phyloP scores from a whole-genome alignment of 441 rosid species.

The Mallotus japonicus region DNA sequence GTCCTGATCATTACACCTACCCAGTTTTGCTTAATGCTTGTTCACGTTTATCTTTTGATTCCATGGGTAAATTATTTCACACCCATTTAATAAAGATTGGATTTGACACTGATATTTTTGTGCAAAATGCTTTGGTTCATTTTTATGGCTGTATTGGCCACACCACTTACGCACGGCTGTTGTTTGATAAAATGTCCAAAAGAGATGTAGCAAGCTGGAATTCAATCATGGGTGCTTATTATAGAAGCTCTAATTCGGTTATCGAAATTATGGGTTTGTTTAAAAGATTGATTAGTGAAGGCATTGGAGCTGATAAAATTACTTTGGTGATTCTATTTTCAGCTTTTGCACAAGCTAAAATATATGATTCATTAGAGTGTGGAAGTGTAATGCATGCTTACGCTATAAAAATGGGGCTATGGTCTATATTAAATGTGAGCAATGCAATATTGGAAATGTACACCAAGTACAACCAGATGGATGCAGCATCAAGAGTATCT shows the following conservation, averaged over 20 bases:
- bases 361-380: conserved; percentile 11
- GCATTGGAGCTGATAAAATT: conserved; percentile 23
- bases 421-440: conserved; percentile 12
- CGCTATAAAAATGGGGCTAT: conserved; percentile 28
- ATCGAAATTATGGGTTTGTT: conserved; percentile 25
- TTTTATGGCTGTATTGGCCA: conserved; percentile 9
- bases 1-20: conserved; percentile 29
- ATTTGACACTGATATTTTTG: conserved; percentile 21
- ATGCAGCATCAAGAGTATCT: conserved; percentile 22
- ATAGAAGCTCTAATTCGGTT: background rate
- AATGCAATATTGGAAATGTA: conserved; percentile 37
- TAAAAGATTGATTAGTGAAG: conserved; percentile 11
- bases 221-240: conserved; percentile 20
- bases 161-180: background rate
- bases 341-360: conserved; percentile 18
- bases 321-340: conserved; percentile 31
- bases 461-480: conserved; percentile 23
- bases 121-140: conserved; percentile 24
- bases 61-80: conserved; percentile 24
- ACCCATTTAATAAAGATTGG: conserved; percentile 24
- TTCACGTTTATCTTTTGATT: conserved; percentile 11
- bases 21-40: conserved; percentile 30
- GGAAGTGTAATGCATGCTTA: conserved; percentile 27
- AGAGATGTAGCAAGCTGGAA: conserved; percentile 34
- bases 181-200: conserved; percentile 28